These are phyloP conservation scores for Moesziomyces globuligerus DNA, from an alignment of 1,284 basidiomycete genomes.

Conservation along the genomic window DNA sequence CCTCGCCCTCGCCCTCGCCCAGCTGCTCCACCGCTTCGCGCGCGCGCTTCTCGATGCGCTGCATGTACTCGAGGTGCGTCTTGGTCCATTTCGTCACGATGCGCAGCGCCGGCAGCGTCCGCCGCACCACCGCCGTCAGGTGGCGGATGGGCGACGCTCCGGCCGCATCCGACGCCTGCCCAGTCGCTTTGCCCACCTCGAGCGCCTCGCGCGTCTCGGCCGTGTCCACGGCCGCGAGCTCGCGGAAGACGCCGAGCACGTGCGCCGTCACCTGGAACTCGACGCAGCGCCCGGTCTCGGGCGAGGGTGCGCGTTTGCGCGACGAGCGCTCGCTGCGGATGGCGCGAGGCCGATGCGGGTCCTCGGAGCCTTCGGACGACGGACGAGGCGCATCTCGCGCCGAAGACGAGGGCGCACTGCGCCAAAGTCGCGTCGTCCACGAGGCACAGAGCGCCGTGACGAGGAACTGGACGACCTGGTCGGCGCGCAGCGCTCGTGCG, in stretches of 20 bases:
- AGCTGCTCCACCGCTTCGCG: constrained; percentile 32
- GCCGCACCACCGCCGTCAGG: constrained; percentile 84
- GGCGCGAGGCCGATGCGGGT: constrained; percentile 32
- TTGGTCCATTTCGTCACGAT: constrained; percentile 89
- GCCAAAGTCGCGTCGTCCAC: constrained; percentile 57
- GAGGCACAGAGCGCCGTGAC: constrained; percentile 57
- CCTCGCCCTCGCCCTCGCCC: constrained; percentile 20
- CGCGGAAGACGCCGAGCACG: constrained; percentile 77
- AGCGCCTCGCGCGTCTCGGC: constrained; percentile 70
- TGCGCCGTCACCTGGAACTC: constrained; percentile 79
- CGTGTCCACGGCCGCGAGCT: constrained; percentile 77
- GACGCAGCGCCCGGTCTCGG: constrained; percentile 40
- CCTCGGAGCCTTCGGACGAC: constrained; percentile 27
- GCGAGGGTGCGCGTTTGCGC: constrained; percentile 29
- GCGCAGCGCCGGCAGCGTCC: constrained; percentile 85
- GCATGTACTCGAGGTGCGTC: constrained; percentile 79
- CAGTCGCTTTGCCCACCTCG: constrained; percentile 70
- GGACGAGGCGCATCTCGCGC: constrained; percentile 28
- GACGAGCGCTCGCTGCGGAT: constrained; percentile 73
- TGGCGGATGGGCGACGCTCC: constrained; percentile 72
- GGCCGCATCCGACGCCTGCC: constrained; percentile 1
- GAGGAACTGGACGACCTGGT: constrained; percentile 58
- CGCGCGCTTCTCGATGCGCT: constrained; percentile 50
- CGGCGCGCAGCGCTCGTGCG: constrained; percentile 47
- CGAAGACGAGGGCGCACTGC: constrained; percentile 22